Conservation (phyloP, 73 alveolate genomes). For the Loxodes magnus region DNA sequence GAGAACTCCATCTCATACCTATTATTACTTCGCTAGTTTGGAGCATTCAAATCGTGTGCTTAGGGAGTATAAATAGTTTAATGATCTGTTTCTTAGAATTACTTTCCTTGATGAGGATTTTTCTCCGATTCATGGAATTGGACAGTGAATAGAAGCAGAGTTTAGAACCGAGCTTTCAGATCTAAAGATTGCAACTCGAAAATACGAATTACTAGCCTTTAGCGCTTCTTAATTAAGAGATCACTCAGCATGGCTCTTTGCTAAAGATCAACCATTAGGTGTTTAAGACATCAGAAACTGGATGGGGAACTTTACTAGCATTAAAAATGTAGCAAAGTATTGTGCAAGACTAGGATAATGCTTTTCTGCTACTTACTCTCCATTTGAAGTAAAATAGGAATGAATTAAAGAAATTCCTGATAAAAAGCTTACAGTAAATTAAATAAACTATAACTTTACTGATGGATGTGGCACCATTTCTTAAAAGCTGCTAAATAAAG, state of each 20-base stretch:
- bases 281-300: constrained; percentile 29
- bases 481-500: constrained; percentile 38
- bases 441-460: constrained; percentile 37
- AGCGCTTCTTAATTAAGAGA: constrained; percentile 69
- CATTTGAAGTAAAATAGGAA: constrained; percentile 24
- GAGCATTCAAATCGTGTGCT: constrained; percentile 10
- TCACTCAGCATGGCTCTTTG: constrained; percentile 72
- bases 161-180: constrained; percentile 15
- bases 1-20: neutral
- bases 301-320: constrained; percentile 61
- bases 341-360: constrained; percentile 79
- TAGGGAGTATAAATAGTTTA: neutral
- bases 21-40: neutral
- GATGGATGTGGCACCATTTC: constrained; percentile 82
- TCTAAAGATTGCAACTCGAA: constrained; percentile 27
- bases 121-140: neutral
- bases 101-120: constrained; percentile 8
- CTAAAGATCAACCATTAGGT: constrained; percentile 22
- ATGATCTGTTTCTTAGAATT: neutral
- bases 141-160: neutral
- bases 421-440: constrained; percentile 26
- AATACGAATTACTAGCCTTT: constrained; percentile 56
- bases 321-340: constrained; percentile 55
- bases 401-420: constrained; percentile 27
- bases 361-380: constrained; percentile 55